phyloP scores from a whole-genome alignment of 139 green algal species.

The Diplosphaera chodatii region DNA sequence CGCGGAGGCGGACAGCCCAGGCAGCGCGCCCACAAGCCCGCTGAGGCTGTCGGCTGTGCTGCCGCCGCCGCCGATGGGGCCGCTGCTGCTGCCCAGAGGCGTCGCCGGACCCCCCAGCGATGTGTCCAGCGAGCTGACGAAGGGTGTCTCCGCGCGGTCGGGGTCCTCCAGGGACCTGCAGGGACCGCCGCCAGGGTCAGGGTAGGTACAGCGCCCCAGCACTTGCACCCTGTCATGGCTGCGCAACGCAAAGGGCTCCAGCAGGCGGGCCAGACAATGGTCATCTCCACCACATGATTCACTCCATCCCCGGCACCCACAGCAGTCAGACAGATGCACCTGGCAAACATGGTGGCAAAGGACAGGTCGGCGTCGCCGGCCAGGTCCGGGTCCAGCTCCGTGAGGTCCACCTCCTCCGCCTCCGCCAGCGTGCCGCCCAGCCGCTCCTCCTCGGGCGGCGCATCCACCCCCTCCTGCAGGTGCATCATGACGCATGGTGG shows the following conservation, averaged over 20 bases:
- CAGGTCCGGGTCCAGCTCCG: constrained; percentile 20
- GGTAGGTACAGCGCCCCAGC: no score
- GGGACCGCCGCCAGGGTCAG: no score
- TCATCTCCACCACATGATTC: no score
- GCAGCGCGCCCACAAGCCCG: constrained; percentile 2
- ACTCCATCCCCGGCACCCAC: no score
- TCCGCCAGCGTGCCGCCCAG: neutral
- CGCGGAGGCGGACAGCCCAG: neutral
- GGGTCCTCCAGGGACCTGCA: neutral
- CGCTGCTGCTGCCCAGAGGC: neutral
- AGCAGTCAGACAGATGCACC: neutral
- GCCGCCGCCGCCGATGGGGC: neutral
- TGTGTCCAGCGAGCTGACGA: neutral
- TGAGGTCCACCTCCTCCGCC: constrained; percentile 27
- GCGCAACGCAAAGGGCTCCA: no score
- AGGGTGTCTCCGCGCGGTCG: neutral
- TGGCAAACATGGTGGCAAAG: constrained; percentile 51
- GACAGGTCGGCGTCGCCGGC: constrained; percentile 54
- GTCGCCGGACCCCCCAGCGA: neutral
- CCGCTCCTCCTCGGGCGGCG: constrained; percentile 49
- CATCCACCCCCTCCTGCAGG: constrained; percentile 66
- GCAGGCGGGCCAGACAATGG: no score
- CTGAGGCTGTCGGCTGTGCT: neutral
- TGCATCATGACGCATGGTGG: no score
- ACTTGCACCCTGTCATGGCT: no score